phyloP scores from a whole-genome alignment of 768 basidiomycete genomes.

The Tricholomella constricta region DNA sequence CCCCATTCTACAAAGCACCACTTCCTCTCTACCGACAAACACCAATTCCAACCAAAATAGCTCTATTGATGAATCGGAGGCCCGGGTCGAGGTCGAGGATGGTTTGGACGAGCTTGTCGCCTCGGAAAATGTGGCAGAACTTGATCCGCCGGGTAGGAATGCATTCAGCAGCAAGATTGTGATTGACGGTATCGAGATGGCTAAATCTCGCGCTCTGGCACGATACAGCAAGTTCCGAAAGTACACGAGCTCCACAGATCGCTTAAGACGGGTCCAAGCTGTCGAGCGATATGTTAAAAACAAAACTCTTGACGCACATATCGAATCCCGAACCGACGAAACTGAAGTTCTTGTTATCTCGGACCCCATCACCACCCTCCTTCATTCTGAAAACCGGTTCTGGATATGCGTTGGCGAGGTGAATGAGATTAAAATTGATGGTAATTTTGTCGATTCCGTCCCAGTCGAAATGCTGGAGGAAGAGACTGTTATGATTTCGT shows the following conservation, averaged over 20 bases:
- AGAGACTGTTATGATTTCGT: conserved; percentile 8
- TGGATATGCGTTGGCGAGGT: conserved; percentile 16
- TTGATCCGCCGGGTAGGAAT: too few species aligned
- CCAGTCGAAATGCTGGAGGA: conserved; percentile 15
- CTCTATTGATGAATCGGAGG: background rate
- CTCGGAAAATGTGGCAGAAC: too few species aligned
- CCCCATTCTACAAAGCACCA: background rate
- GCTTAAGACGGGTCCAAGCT: conserved; percentile 2
- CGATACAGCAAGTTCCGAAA: background rate
- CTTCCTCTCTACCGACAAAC: background rate
- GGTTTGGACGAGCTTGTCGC: background rate
- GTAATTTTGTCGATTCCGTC: conserved; percentile 8
- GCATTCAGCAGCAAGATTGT: background rate
- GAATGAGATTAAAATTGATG: conserved; percentile 7
- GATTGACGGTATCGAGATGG: background rate
- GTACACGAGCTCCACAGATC: conserved; percentile 4
- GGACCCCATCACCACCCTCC: conserved; percentile 19
- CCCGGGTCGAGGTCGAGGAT: background rate
- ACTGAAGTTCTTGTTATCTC: background rate
- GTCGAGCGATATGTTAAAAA: conserved; percentile 1
- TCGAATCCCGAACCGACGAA: background rate
- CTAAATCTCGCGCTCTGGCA: background rate
- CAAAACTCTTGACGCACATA: background rate
- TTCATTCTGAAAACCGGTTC: conserved; percentile 8
- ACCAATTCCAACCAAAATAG: background rate